These are phyloP conservation scores for Kodamaea sp. DNA, from an alignment of 1,139 yeast species.

Conservation along the genomic window DNA sequence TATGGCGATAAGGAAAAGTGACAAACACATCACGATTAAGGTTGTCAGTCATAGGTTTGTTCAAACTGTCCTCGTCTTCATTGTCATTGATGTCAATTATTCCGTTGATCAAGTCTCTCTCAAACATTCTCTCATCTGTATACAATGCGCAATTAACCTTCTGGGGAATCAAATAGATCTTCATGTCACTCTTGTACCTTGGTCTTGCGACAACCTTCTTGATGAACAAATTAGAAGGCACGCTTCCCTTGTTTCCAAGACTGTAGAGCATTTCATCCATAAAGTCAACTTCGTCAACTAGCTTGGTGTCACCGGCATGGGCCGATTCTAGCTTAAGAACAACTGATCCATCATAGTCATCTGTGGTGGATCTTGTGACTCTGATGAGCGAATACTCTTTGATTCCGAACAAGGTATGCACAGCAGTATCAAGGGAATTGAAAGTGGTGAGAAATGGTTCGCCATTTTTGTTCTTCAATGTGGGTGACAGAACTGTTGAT, in stretches of 20 bases:
- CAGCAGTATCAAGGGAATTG: conserved; percentile 49
- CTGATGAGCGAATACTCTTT: conserved; percentile 48
- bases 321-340: conserved; percentile 56
- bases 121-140: conserved; percentile 51
- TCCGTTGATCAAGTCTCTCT: conserved; percentile 53
- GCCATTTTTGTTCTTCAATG: background rate
- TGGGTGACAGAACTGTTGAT: background rate
- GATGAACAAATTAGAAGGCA: conserved; percentile 48
- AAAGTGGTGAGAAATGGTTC: conserved; percentile 33
- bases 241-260: conserved; percentile 40
- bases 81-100: conserved; percentile 31
- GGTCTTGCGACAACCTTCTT: conserved; percentile 53
- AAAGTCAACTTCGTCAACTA: conserved; percentile 51
- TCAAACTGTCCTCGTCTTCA: conserved; percentile 3
- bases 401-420: conserved; percentile 41
- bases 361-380: conserved; percentile 56
- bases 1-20: conserved; percentile 26
- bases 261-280: conserved; percentile 42
- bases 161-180: conserved; percentile 37
- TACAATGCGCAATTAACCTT: conserved; percentile 41
- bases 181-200: conserved; percentile 53
- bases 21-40: conserved; percentile 19
- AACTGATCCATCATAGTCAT: conserved; percentile 51
- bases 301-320: conserved; percentile 49
- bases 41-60: conserved; percentile 6